Percentiles rank a stretch among this genome's conserved stretches.
Evolutionary conservation across 176 grass and related monocot species (phyloP).

Genomic region (Musa beccarii): DNA sequence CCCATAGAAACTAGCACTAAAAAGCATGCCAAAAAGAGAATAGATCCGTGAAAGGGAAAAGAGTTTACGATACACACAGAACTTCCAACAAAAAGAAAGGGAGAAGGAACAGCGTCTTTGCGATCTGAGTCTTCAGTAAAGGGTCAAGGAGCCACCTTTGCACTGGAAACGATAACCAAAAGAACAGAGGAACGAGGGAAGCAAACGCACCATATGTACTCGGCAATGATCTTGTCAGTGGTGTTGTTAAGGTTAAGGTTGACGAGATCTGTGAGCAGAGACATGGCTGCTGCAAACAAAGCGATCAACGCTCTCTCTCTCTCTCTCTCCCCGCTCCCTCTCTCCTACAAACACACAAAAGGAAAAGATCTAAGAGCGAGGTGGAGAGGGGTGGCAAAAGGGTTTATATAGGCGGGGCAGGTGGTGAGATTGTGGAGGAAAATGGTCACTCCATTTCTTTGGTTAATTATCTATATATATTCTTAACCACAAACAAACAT

Average conservation of each 20-base stretch:
- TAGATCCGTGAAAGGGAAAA: no score
- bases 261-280: conserved; percentile 85
- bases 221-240: conserved; percentile 93
- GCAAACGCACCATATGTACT: conserved; percentile 90
- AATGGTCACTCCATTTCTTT: not conserved
- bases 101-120: no score
- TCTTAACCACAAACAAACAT: not conserved
- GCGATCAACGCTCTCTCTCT: not conserved
- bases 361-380: not conserved
- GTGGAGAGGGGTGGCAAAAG: not conserved
- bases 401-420: not conserved
- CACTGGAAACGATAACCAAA: not conserved
- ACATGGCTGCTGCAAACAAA: conserved; percentile 38
- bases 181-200: not conserved
- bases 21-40: no score
- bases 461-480: not conserved
- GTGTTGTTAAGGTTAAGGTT: conserved; percentile 66
- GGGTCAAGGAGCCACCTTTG: conserved; percentile 6
- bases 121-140: not conserved
- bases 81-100: no score
- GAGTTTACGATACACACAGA: no score
- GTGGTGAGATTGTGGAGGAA: not conserved
- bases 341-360: no score
- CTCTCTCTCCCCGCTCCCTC: no score
- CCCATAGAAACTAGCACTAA: no score